Evolutionary conservation across 164 flowering plant genomes (phyloP).

Genomic region (Aristolochia californica): DNA sequence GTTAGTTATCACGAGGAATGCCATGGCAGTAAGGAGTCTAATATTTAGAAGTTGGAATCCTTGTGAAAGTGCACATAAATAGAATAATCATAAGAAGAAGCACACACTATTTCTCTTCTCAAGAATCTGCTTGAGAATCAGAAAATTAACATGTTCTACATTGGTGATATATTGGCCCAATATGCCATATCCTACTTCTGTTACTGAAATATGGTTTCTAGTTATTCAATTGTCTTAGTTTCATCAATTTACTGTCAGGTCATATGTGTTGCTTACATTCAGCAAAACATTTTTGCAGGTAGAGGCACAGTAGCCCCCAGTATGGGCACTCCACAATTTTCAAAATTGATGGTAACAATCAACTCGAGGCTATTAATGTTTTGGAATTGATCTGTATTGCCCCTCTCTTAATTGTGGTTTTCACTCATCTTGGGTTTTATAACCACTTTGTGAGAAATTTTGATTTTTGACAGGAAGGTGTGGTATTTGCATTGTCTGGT

Average conservation of each 20-base stretch:
- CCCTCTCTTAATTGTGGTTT: not conserved
- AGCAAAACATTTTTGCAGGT: conserved; percentile 3
- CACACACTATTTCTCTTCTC: not conserved
- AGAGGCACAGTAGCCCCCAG: conserved; percentile 6
- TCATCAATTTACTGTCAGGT: not conserved
- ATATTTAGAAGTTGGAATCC: too few species aligned
- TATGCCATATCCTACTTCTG: not conserved
- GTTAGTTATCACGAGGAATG: conserved; percentile 5
- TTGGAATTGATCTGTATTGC: not conserved
- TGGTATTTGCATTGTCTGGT: conserved; percentile 86
- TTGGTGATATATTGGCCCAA: not conserved
- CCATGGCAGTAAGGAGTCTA: conserved; percentile 2
- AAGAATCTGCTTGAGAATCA: not conserved
- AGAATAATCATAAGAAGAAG: not conserved
- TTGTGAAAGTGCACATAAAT: not conserved
- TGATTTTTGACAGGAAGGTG: conserved; percentile 65
- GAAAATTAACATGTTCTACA: not conserved
- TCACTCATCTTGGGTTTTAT: not conserved
- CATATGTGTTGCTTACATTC: not conserved
- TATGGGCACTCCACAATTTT: conserved; percentile 18
- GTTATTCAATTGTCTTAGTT: conserved; percentile 1
- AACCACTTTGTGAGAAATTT: not conserved
- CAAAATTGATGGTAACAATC: conserved; percentile 53
- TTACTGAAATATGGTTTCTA: conserved; percentile 7
- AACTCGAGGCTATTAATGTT: not conserved